A percentile compares a stretch with the other conserved stretches of the same genome.
Evolutionary conservation across 2,329 filamentous ascomycete genomes (phyloP).

Genomic region (Sphaerostilbella broomeana): DNA sequence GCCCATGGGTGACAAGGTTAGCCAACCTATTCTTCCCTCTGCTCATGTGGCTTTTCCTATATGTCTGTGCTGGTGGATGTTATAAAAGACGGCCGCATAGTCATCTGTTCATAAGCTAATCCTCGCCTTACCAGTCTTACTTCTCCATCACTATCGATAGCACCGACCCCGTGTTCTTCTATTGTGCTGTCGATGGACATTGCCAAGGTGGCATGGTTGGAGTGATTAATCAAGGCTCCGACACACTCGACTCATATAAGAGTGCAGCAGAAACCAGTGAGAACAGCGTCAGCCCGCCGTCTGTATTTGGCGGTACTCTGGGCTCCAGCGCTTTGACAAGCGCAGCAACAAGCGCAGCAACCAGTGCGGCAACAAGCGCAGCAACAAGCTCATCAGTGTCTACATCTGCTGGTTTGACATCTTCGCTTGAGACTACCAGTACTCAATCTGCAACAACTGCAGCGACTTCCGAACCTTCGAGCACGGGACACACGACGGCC

Average conservation of each 20-base stretch:
- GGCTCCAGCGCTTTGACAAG: neutral
- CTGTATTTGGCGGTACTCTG: conserved; percentile 9
- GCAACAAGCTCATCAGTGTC: too few species aligned
- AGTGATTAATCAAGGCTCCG: conserved; percentile 20
- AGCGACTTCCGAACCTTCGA: neutral
- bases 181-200: conserved; percentile 21
- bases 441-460: too few species aligned
- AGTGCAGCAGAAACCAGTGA: conserved; percentile 11
- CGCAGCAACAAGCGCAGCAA: neutral
- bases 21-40: neutral
- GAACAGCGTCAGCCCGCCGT: conserved; percentile 8
- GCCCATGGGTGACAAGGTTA: conserved; percentile 1
- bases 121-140: neutral
- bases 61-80: too few species aligned
- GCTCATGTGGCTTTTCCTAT: too few species aligned
- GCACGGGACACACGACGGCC: neutral
- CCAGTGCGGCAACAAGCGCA: too few species aligned
- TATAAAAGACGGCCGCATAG: too few species aligned
- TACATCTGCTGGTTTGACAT: too few species aligned
- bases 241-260: conserved; percentile 16
- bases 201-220: conserved; percentile 26
- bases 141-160: conserved; percentile 22
- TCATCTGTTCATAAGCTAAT: neutral
- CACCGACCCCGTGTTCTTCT: conserved; percentile 25
- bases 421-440: too few species aligned